Conservation (phyloP, 2,329 filamentous ascomycete genomes). For the Penicillium sp. region DNA sequence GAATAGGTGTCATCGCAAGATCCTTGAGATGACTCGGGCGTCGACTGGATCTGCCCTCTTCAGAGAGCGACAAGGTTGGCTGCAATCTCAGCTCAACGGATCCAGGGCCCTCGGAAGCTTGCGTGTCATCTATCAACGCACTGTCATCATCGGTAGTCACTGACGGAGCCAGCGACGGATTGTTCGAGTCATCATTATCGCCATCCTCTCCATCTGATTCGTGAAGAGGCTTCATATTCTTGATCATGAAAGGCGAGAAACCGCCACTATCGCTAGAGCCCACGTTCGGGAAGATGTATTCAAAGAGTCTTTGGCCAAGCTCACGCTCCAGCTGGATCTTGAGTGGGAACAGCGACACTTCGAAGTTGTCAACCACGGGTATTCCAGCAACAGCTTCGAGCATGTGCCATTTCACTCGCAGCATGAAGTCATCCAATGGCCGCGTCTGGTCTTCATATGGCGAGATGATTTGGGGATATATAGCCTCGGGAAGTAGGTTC, state of each 20-base stretch:
- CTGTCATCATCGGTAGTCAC: slow-evolving; percentile 39
- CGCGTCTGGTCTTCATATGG: slow-evolving; percentile 70
- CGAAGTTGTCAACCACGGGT: slow-evolving; percentile 93
- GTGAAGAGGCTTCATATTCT: slow-evolving; percentile 49
- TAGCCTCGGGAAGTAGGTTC: slow-evolving; percentile 82
- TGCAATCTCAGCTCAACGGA: slow-evolving; percentile 77
- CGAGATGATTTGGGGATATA: slow-evolving; percentile 93
- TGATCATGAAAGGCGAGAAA: slow-evolving; percentile 51
- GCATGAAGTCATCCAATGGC: slow-evolving; percentile 68
- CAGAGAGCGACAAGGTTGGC: slow-evolving; percentile 65
- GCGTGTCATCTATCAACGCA: slow-evolving; percentile 44
- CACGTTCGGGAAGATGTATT: slow-evolving; percentile 92
- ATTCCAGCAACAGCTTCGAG: slow-evolving; percentile 96
- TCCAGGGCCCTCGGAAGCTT: slow-evolving; percentile 59
- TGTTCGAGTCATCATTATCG: slow-evolving; percentile 15
- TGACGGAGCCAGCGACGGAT: slow-evolving; percentile 22
- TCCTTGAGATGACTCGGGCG: slow-evolving; percentile 30
- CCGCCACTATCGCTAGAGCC: slow-evolving; percentile 52
- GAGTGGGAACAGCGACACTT: slow-evolving; percentile 87
- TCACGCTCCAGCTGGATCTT: slow-evolving; percentile 92
- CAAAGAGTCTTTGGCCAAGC: slow-evolving; percentile 86
- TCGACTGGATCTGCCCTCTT: slow-evolving; percentile 36
- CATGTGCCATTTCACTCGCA: slow-evolving; percentile 96
- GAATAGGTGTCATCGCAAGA: slow-evolving; percentile 34
- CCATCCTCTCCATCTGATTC: slow-evolving; percentile 45